Percentiles rank a stretch among this genome's conserved stretches.
Evolutionary conservation across 495 filamentous ascomycete species (phyloP).

Genomic region (Jackrogersella minutella): DNA sequence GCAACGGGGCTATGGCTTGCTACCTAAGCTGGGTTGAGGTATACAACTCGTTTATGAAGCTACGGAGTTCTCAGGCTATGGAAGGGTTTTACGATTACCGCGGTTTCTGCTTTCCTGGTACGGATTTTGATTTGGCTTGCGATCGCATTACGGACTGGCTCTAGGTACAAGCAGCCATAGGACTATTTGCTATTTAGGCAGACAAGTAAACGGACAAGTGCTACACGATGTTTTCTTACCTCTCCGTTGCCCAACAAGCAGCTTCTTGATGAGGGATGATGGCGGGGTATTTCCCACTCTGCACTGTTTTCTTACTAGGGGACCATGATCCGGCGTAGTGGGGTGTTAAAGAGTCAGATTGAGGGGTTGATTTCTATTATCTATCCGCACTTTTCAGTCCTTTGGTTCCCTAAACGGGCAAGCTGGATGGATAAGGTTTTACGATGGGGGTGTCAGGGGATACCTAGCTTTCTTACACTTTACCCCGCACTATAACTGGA

Average conservation of each 20-base stretch:
- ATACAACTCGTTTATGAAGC: conserved; percentile 3
- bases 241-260: neutral
- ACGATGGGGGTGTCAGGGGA: conserved; percentile 13
- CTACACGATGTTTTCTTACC: neutral
- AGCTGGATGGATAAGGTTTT: conserved; percentile 21
- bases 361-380: conserved; percentile 22
- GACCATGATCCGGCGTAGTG: neutral
- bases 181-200: neutral
- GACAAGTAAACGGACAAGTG: neutral
- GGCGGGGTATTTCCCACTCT: conserved; percentile 28
- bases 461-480: conserved; percentile 13
- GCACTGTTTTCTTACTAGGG: conserved; percentile 5
- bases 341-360: conserved; percentile 6
- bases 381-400: neutral
- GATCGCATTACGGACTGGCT: conserved; percentile 9
- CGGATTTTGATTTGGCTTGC: conserved; percentile 1
- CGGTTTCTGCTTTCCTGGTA: neutral
- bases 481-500: conserved; percentile 31
- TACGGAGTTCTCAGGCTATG: conserved; percentile 25
- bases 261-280: conserved; percentile 4
- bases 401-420: conserved; percentile 17
- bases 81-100: conserved; percentile 2
- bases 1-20: neutral
- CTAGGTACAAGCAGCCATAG: conserved; percentile 1
- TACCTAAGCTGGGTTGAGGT: neutral